phyloP scores from a whole-genome alignment of 2,329 filamentous ascomycete genomes.

The Paracoccidioides lutzii region DNA sequence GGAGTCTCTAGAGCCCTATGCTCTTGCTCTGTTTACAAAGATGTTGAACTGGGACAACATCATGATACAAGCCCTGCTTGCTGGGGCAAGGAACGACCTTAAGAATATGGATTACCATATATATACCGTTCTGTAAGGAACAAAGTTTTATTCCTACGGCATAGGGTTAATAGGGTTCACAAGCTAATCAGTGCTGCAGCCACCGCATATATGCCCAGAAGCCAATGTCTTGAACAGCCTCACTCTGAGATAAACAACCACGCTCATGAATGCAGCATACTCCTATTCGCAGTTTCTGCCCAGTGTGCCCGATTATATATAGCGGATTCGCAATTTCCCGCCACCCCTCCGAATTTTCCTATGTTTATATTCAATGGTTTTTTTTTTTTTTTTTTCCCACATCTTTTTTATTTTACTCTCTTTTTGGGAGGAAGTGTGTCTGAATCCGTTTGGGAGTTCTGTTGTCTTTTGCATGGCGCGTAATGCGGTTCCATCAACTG shows the following conservation, averaged over 20 bases:
- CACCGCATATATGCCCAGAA: background rate
- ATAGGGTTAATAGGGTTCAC: background rate
- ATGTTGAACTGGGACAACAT: slow-evolving; percentile 15
- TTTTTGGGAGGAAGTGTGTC: background rate
- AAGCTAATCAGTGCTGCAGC: background rate
- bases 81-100: slow-evolving; percentile 3
- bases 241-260: background rate
- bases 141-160: background rate
- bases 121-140: slow-evolving; percentile 2
- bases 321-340: background rate
- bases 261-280: background rate
- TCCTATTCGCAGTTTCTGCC: background rate
- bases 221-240: background rate
- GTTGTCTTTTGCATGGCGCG: background rate
- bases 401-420: background rate
- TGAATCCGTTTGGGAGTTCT: background rate
- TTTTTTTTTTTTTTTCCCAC: background rate
- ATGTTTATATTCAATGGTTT: background rate
- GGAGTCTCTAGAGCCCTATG: slow-evolving; percentile 16
- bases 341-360: background rate
- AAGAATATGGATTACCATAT: slow-evolving; percentile 6
- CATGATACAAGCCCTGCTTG: slow-evolving; percentile 5
- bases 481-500: background rate
- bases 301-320: background rate
- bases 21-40: slow-evolving; percentile 15